Conservation (phyloP, 495 filamentous ascomycete species). For the Lentithecium fluviatile region DNA sequence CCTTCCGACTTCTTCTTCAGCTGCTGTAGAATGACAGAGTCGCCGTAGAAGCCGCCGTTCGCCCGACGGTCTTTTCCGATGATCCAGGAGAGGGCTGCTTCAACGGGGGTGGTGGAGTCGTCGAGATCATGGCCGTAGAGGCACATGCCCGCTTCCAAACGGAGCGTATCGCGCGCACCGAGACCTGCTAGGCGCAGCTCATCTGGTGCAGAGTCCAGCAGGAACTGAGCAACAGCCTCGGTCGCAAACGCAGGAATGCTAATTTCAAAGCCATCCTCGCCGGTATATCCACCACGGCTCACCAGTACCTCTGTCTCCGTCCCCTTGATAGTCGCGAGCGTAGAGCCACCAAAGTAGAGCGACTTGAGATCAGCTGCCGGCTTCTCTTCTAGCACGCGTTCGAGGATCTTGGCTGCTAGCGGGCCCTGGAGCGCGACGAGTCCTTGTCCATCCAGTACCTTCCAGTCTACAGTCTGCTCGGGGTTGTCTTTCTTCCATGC, state of each 20-base stretch:
- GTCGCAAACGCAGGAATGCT: slow-evolving; percentile 66
- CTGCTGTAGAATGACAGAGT: slow-evolving; percentile 67
- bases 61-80: slow-evolving; percentile 73
- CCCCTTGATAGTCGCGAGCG: slow-evolving; percentile 55
- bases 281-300: slow-evolving; percentile 89
- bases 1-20: slow-evolving; percentile 67
- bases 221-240: slow-evolving; percentile 55
- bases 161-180: slow-evolving; percentile 85
- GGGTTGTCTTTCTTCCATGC: slow-evolving; percentile 48
- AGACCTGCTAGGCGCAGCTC: slow-evolving; percentile 77
- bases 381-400: slow-evolving; percentile 42
- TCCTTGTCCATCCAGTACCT: slow-evolving; percentile 64
- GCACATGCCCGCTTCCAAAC: slow-evolving; percentile 96
- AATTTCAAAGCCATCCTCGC: slow-evolving; percentile 98
- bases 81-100: slow-evolving; percentile 81
- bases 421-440: slow-evolving; percentile 89
- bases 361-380: slow-evolving; percentile 58
- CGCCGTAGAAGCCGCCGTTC: slow-evolving; percentile 67
- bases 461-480: slow-evolving; percentile 59
- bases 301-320: slow-evolving; percentile 58
- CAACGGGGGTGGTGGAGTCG: slow-evolving; percentile 82
- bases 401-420: slow-evolving; percentile 62
- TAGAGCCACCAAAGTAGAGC: slow-evolving; percentile 78
- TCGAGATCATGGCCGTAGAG: slow-evolving; percentile 97
- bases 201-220: slow-evolving; percentile 63